A percentile compares a stretch with the other conserved stretches of the same genome.
phyloP scores from a whole-genome alignment of 1,284 basidiomycete genomes.

The Kwoniella shivajii region DNA sequence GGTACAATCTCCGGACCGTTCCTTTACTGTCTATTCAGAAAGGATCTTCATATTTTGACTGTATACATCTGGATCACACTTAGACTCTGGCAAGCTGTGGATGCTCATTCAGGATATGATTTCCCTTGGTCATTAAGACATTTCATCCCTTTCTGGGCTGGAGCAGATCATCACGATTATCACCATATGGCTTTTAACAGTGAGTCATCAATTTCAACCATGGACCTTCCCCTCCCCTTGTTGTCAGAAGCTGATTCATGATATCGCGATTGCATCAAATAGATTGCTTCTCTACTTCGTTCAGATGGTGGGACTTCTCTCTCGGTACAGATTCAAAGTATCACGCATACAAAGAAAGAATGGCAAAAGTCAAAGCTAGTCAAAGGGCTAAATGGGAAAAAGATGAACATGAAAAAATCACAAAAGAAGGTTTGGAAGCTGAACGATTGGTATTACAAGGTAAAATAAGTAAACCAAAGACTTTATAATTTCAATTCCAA shows the following conservation, averaged over 20 bases:
- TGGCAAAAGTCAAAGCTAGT: slow-evolving; percentile 60
- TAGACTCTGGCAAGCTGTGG: slow-evolving; percentile 95
- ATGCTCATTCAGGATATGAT: slow-evolving; percentile 96
- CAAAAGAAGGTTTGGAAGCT: slow-evolving; percentile 65
- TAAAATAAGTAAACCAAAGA: too few relatives aligned
- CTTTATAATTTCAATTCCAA: background rate
- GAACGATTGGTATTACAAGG: slow-evolving; percentile 70
- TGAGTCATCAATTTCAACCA: too few relatives aligned
- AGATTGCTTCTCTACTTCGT: slow-evolving; percentile 81
- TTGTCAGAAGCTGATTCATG: too few relatives aligned
- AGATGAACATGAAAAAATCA: slow-evolving; percentile 60
- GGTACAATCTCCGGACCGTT: slow-evolving; percentile 88
- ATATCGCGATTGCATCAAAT: too few relatives aligned
- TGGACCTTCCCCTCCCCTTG: too few relatives aligned
- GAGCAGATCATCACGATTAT: slow-evolving; percentile 97
- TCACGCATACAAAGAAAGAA: slow-evolving; percentile 68
- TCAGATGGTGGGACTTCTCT: slow-evolving; percentile 86
- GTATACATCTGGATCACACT: slow-evolving; percentile 93
- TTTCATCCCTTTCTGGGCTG: slow-evolving; percentile 95
- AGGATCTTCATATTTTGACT: slow-evolving; percentile 71
- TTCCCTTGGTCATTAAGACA: slow-evolving; percentile 98
- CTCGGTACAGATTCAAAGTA: slow-evolving; percentile 87
- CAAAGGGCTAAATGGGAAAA: slow-evolving; percentile 54
- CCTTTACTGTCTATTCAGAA: slow-evolving; percentile 66
- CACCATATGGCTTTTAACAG: slow-evolving; percentile 66